These are phyloP conservation scores for Macaranga tanarius DNA, from an alignment of 441 rosid genomes.

Conservation along the genomic window DNA sequence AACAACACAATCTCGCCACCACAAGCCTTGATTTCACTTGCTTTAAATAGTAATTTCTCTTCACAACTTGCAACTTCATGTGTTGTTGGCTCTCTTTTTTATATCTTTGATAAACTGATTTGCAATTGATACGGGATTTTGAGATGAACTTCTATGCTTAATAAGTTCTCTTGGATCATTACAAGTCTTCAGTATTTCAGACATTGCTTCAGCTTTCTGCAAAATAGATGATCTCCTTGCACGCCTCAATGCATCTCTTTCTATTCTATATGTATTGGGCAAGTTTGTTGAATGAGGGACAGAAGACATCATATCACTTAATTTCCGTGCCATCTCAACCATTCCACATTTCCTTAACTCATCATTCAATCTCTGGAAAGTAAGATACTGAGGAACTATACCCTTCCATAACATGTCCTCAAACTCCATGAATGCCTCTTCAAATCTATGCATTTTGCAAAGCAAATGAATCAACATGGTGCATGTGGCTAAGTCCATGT, in stretches of 20 bases:
- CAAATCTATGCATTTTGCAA: conserved; percentile 58
- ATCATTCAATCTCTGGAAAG: conserved; percentile 58
- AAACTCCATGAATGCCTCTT: conserved; percentile 68
- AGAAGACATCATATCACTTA: conserved; percentile 55
- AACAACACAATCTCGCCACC: neutral
- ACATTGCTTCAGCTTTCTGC: conserved; percentile 74
- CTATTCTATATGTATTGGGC: conserved; percentile 46
- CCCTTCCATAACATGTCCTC: conserved; percentile 68
- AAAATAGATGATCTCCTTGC: conserved; percentile 57
- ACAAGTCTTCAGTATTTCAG: conserved; percentile 64
- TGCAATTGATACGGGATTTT: conserved; percentile 37
- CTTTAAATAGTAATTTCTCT: neutral
- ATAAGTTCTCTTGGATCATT: conserved; percentile 63
- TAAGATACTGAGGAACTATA: conserved; percentile 64
- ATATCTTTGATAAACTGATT: conserved; percentile 37
- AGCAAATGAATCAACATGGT: conserved; percentile 74
- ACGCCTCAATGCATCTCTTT: conserved; percentile 32
- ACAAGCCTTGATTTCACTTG: neutral
- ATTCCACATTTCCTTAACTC: conserved; percentile 59
- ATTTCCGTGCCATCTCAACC: conserved; percentile 51
- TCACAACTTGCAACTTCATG: conserved; percentile 13
- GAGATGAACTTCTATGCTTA: conserved; percentile 48
- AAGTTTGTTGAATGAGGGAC: conserved; percentile 59
- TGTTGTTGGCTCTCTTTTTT: conserved; percentile 25
- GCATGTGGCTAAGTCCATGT: conserved; percentile 58